Evolutionary conservation across 1,284 basidiomycete genomes (phyloP).

Genomic region (Phenoliferia sp.): DNA sequence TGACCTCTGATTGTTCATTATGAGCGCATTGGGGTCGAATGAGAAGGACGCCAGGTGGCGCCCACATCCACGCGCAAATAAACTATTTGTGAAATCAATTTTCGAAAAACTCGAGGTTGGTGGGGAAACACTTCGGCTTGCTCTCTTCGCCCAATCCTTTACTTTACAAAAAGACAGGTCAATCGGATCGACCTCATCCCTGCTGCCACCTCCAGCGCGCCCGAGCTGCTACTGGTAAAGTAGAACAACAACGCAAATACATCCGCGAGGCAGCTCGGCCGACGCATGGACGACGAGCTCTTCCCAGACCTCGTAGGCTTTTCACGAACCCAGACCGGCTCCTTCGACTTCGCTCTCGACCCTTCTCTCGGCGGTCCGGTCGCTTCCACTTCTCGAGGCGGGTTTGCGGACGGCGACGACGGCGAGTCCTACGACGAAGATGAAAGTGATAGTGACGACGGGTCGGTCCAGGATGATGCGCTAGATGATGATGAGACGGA

Average conservation of each 20-base stretch:
- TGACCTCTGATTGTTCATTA: background rate
- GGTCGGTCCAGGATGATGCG: no score
- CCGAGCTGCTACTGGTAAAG: background rate
- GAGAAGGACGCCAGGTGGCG: background rate
- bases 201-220: no score
- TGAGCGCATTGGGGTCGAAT: background rate
- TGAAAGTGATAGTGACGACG: background rate
- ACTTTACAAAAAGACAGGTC: no score
- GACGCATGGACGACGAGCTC: constrained; percentile 1
- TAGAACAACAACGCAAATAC: background rate
- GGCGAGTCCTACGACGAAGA: background rate
- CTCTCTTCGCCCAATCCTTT: no score
- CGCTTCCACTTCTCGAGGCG: background rate
- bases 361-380: constrained; percentile 14
- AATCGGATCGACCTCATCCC: no score
- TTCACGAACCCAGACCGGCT: background rate
- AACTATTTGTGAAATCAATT: no score
- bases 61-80: no score
- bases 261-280: background rate
- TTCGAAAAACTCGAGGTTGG: no score
- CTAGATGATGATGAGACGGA: constrained; percentile 32
- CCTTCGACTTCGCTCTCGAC: constrained; percentile 18
- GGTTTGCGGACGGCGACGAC: background rate
- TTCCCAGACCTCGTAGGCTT: background rate
- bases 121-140: no score